Base-by-base conservation (phyloP, 208 protist genomes). In the Porcisia hertigi region DNA sequence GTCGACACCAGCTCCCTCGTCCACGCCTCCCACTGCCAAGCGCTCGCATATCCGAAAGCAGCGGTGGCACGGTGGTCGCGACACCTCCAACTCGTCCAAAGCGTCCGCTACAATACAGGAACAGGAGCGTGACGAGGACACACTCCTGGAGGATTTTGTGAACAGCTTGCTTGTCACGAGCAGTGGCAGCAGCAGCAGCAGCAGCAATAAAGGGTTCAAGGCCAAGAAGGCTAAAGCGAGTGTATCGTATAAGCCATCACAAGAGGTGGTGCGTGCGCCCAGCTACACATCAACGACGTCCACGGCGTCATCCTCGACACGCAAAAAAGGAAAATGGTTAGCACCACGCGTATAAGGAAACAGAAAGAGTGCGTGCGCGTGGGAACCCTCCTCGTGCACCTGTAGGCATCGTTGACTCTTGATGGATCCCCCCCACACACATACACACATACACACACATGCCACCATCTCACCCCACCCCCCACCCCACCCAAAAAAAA, bases 141-240 rank as follows among this genome's bases (percentile, higher is more conserved):
- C 52, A 6, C 66, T 63, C 9, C n/a, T 82, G 54, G 72, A 77
- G 41, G 67, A 59, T n/a, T 82, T 77, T 23, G 62, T 82, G 52
- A 57, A 43, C 20, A 76, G 65, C 45, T 5, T 81, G 71, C 66
- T 70, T 39, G 65, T 59, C 55, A 55, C n/a, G 41, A 8, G 8
- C 47, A 1, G 9, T 25, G 62, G 39, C 55, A 9, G 57, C 55
- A 9, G 57, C n/a, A 60, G 55, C 34, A 60, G 39, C 55, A 9
- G 57, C 55, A 9, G 57, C n/a, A 60, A 45, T 23, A 60, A 62
- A 45, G 55, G 23, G 5, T 30, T 14, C 41, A 54, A 53, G 30
- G 8, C 18, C 0, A 47, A 55, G 5, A 25, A 23, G 60, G 60
- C 16, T 6, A 67, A 34, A 36, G 63, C 23, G 63, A 30, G 20